phyloP scores from a whole-genome alignment of 768 basidiomycete species.

The Macrolepiota albuminosa region DNA sequence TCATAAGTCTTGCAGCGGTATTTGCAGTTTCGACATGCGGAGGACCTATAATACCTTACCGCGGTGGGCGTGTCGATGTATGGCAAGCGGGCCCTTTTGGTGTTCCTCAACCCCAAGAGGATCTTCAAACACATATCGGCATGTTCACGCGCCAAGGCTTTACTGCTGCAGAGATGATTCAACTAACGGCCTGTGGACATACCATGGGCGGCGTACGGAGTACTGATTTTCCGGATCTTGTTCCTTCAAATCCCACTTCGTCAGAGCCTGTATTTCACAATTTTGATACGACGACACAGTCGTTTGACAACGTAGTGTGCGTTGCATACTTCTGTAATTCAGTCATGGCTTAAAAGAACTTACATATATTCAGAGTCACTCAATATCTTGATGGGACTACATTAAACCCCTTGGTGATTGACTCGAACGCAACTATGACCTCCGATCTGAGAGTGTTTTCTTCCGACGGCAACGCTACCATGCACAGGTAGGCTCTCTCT shows the following conservation, averaged over 20 bases:
- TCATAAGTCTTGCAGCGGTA: constrained; percentile 35
- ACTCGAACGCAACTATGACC: constrained; percentile 26
- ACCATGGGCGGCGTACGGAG: constrained; percentile 46
- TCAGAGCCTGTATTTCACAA: constrained; percentile 24
- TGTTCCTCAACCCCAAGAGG: constrained; percentile 40
- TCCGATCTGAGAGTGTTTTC: constrained; percentile 38
- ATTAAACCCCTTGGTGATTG: constrained; percentile 31
- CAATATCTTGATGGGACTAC: constrained; percentile 37
- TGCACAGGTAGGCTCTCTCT: constrained; percentile 27
- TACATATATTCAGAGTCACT: constrained; percentile 24
- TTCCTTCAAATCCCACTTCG: constrained; percentile 27
- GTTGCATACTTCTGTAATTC: constrained; percentile 2
- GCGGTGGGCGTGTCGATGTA: constrained; percentile 39
- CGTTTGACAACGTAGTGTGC: constrained; percentile 40
- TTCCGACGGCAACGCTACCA: constrained; percentile 34
- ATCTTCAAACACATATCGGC: constrained; percentile 31
- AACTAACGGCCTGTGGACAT: constrained; percentile 47
- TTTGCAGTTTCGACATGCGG: constrained; percentile 37
- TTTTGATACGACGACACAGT: constrained; percentile 34
- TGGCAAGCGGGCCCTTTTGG: constrained; percentile 31
- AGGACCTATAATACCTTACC: constrained; percentile 40
- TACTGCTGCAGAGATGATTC: constrained; percentile 42
- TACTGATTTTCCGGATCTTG: constrained; percentile 40
- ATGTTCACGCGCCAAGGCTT: constrained; percentile 42
- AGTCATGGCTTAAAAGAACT: background rate